These are phyloP conservation scores for Myxozyma mucilagina DNA, from an alignment of 805 yeast species.

Conservation along the genomic window DNA sequence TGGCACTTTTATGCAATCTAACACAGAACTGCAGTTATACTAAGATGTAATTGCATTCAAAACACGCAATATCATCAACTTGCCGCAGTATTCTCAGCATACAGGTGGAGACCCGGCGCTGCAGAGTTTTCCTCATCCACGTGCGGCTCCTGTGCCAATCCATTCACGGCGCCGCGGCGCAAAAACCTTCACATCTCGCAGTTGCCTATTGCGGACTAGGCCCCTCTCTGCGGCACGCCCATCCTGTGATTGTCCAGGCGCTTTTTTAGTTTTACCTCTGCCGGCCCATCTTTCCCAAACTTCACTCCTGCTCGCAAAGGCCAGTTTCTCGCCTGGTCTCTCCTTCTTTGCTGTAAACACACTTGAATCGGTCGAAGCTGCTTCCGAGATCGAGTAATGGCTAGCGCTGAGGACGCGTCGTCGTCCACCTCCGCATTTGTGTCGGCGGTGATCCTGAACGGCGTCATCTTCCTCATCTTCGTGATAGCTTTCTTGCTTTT, in stretches of 20 bases:
- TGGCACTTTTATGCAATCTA: no score
- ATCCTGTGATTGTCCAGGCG: not conserved
- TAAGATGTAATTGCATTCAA: no score
- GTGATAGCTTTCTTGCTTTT: conserved; percentile 62
- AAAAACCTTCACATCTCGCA: not conserved
- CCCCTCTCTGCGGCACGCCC: not conserved
- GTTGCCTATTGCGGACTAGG: conserved; percentile 3
- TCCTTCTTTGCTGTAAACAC: not conserved
- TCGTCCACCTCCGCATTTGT: conserved; percentile 74
- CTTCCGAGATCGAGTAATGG: not conserved
- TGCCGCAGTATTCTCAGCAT: no score
- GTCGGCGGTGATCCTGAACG: conserved; percentile 68
- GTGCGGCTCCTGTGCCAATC: not conserved
- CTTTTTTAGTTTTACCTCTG: not conserved
- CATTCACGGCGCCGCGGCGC: conserved; percentile 2
- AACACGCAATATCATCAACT: no score
- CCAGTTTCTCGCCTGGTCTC: not conserved
- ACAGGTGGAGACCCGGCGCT: no score
- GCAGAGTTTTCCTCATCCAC: no score
- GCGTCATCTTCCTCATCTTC: conserved; percentile 63
- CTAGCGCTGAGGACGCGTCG: conserved; percentile 12
- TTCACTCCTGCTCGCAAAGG: not conserved
- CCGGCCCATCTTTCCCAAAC: not conserved
- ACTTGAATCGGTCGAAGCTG: not conserved
- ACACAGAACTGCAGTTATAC: no score